Evolutionary conservation across 1,284 basidiomycete genomes (phyloP).

Genomic region (Hymenochaete sp.): DNA sequence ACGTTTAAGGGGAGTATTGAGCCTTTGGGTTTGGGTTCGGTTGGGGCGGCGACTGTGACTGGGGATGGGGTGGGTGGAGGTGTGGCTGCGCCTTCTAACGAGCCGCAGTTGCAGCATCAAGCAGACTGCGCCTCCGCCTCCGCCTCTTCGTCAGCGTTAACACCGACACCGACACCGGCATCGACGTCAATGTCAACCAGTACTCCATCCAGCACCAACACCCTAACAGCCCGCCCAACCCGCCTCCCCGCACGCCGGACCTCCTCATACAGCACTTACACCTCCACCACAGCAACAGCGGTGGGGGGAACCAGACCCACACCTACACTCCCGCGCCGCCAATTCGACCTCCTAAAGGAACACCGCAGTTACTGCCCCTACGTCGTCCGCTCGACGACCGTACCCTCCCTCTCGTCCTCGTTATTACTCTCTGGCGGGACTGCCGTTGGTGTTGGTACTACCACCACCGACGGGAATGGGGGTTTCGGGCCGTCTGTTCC

Average conservation of each 20-base stretch:
- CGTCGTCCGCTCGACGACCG: constrained; percentile 55
- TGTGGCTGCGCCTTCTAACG: too few species aligned
- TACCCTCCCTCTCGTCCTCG: constrained; percentile 45
- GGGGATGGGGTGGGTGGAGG: too few species aligned
- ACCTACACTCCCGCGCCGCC: constrained; percentile 33
- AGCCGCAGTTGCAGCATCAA: too few species aligned
- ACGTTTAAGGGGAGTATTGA: constrained; percentile 36
- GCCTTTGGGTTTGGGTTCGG: too few species aligned
- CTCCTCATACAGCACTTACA: too few species aligned
- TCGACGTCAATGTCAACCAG: background rate
- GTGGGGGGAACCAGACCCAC: too few species aligned
- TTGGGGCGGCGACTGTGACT: constrained; percentile 12
- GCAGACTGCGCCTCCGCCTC: background rate
- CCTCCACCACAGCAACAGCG: too few species aligned
- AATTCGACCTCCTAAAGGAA: constrained; percentile 66
- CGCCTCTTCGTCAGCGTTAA: background rate
- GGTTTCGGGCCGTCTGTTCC: background rate
- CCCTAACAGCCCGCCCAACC: constrained; percentile 13
- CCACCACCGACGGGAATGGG: too few species aligned
- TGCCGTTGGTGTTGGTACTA: too few species aligned
- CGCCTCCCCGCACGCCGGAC: constrained; percentile 11
- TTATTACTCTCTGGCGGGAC: background rate
- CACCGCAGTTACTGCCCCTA: constrained; percentile 78
- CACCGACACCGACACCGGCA: constrained; percentile 3
- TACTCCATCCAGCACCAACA: background rate